These are phyloP conservation scores for Phytophthora multivora DNA, from an alignment of 352 stramenopile species.

Conservation along the genomic window DNA sequence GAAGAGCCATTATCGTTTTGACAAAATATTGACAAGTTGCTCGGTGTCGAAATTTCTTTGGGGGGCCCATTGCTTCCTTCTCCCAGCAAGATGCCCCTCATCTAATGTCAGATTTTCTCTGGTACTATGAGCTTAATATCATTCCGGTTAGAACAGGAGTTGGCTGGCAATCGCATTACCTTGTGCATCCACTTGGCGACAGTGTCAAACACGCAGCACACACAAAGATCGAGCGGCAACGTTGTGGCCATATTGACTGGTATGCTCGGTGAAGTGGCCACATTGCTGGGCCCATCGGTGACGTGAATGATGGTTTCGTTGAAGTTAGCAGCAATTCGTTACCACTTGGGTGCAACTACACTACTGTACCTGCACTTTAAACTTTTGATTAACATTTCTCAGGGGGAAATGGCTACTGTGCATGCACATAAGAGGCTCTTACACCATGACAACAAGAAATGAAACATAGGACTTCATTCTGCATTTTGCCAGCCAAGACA, in stretches of 20 bases:
- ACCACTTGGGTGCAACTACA: not conserved
- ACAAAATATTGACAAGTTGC: conserved; percentile 2
- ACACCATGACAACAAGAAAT: not conserved
- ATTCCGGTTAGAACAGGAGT: not conserved
- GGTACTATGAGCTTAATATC: not conserved
- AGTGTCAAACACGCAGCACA: not conserved
- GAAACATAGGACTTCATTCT: not conserved
- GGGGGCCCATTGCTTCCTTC: not conserved
- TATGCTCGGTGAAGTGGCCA: not conserved
- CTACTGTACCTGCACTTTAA: too few relatives aligned
- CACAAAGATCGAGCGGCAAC: not conserved
- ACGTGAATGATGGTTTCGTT: not conserved
- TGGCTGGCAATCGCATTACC: too few relatives aligned
- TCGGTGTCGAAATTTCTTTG: not conserved
- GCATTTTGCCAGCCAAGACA: not conserved
- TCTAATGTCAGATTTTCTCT: conserved; percentile 1
- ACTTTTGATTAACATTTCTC: not conserved
- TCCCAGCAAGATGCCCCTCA: not conserved
- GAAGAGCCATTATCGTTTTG: conserved; percentile 79
- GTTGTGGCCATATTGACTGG: not conserved
- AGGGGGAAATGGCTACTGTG: not conserved
- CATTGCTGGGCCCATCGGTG: not conserved
- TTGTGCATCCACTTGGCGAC: not conserved
- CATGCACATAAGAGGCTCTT: too few relatives aligned
- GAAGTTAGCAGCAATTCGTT: not conserved